These are phyloP conservation scores for Gracilariopsis chorda DNA, from an alignment of 23 red algal genomes.

Conservation along the genomic window DNA sequence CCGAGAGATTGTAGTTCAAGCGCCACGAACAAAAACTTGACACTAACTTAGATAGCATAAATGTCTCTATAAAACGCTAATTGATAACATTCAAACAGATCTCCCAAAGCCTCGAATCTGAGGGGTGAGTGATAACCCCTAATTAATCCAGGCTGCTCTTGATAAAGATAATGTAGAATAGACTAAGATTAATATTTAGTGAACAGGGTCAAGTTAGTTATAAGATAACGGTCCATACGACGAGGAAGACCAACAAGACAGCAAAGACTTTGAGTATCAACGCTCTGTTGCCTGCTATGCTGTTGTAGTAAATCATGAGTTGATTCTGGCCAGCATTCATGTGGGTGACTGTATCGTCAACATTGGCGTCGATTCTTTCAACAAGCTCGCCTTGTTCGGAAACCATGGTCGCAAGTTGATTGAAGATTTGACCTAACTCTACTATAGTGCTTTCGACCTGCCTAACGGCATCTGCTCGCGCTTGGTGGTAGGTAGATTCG, in stretches of 20 bases:
- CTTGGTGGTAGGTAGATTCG: conserved; percentile 70
- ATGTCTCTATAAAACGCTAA: neutral
- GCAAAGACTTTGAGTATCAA: conserved; percentile 98
- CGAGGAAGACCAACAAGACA: conserved; percentile 78
- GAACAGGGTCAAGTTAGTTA: conserved; percentile 36
- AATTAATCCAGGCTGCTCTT: no score
- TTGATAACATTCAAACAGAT: no score
- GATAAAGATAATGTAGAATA: no score
- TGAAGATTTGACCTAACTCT: conserved; percentile 99
- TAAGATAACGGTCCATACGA: conserved; percentile 92
- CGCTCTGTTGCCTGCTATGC: conserved; percentile 82
- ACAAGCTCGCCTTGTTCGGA: conserved; percentile 98
- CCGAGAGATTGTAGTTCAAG: neutral
- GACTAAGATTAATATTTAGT: no score
- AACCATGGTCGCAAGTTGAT: conserved; percentile 98
- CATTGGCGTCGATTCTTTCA: conserved; percentile 96
- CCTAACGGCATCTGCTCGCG: conserved; percentile 86
- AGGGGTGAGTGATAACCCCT: no score
- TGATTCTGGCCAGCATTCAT: conserved; percentile 90
- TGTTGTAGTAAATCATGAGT: conserved; percentile 90
- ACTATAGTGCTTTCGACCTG: conserved; percentile 98
- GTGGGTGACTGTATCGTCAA: conserved; percentile 83
- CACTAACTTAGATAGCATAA: no score
- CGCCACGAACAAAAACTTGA: no score
- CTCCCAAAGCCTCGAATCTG: no score